Evolutionary conservation across 1,139 yeast genomes (phyloP).

Genomic region (Insectozyma bohioensis): DNA sequence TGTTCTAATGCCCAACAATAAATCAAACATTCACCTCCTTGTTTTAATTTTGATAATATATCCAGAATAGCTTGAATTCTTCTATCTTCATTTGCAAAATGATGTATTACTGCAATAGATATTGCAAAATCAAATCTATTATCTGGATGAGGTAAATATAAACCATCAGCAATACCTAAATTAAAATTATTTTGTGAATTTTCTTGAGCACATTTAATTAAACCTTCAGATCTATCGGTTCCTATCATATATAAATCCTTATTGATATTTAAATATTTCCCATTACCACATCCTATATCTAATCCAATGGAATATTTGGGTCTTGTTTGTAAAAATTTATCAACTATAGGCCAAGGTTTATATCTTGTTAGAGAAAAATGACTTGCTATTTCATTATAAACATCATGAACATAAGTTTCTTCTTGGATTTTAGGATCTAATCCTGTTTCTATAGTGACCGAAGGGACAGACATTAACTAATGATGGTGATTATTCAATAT

Average conservation of each 20-base stretch:
- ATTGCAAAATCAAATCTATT: constrained; percentile 81
- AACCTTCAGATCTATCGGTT: constrained; percentile 79
- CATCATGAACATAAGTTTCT: constrained; percentile 77
- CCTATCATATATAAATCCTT: constrained; percentile 69
- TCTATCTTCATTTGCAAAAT: constrained; percentile 82
- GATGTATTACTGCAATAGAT: constrained; percentile 94
- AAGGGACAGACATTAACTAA: constrained; percentile 39
- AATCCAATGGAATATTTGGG: constrained; percentile 43
- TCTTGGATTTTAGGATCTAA: constrained; percentile 61
- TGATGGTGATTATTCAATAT: not conserved
- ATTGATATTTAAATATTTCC: constrained; percentile 80
- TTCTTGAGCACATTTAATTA: constrained; percentile 67
- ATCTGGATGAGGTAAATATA: constrained; percentile 63
- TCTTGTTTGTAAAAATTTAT: constrained; percentile 52
- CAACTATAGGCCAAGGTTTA: constrained; percentile 98
- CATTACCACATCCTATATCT: constrained; percentile 96
- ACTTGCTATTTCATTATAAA: constrained; percentile 86
- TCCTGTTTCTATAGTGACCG: constrained; percentile 27
- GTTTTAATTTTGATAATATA: constrained; percentile 57
- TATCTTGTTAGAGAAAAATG: constrained; percentile 93
- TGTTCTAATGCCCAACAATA: constrained; percentile 98
- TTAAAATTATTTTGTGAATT: constrained; percentile 34
- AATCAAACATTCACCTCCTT: constrained; percentile 69
- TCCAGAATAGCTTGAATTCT: constrained; percentile 71
- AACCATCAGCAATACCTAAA: constrained; percentile 74